These are phyloP conservation scores for Rhodotorula graminis DNA, from an alignment of 768 basidiomycete species.

Conservation along the genomic window DNA sequence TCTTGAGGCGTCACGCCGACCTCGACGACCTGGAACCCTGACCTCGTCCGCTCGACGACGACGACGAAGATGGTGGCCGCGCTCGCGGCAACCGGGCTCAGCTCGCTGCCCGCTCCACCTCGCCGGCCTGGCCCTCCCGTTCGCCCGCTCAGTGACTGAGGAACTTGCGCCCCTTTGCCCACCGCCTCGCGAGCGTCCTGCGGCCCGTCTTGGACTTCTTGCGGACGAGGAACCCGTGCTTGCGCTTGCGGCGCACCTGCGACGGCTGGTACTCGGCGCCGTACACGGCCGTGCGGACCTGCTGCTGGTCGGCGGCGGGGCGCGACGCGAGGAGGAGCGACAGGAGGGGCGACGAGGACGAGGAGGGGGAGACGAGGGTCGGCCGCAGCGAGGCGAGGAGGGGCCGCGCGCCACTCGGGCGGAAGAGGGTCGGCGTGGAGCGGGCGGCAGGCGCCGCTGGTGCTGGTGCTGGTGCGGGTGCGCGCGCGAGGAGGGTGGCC, in stretches of 20 bases:
- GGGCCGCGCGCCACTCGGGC: background rate
- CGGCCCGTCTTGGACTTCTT: constrained; percentile 65
- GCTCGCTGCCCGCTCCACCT: no score
- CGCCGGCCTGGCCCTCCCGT: no score
- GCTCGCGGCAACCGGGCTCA: no score
- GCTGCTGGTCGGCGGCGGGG: background rate
- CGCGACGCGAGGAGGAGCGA: background rate
- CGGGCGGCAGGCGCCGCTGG: background rate
- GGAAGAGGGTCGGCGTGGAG: background rate
- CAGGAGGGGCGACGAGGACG: background rate
- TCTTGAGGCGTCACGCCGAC: no score
- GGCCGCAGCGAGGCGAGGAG: background rate
- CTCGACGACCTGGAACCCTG: no score
- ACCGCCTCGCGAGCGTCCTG: constrained; percentile 65
- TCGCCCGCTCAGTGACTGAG: constrained; percentile 76
- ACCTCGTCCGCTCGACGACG: no score
- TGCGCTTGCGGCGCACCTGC: constrained; percentile 84
- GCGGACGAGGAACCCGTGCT: constrained; percentile 81
- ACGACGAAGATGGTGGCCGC: no score
- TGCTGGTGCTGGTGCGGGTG: background rate
- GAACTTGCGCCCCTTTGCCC: constrained; percentile 70
- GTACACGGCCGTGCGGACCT: constrained; percentile 59
- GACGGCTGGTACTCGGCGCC: constrained; percentile 97
- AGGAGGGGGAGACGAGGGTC: background rate
- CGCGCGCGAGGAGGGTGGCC: background rate